Percentiles rank a stretch among this genome's conserved stretches.
phyloP scores from a whole-genome alignment of 495 filamentous ascomycete genomes.

The Talaromyces trachyspermus region DNA sequence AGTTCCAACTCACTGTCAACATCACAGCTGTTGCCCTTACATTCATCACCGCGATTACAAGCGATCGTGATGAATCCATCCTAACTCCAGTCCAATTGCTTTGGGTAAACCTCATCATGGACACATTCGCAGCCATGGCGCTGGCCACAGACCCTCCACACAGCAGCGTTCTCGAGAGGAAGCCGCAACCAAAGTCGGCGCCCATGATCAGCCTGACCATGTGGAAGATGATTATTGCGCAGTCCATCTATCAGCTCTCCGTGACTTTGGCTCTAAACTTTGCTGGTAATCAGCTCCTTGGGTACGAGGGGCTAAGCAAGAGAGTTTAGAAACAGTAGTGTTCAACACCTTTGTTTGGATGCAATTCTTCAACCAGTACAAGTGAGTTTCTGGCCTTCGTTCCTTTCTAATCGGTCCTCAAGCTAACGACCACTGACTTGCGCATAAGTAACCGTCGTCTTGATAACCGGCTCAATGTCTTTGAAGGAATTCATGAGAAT shows the following conservation, averaged over 20 bases:
- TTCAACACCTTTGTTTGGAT: slow-evolving; percentile 97
- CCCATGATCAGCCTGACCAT: slow-evolving; percentile 75
- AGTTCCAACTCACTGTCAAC: slow-evolving; percentile 86
- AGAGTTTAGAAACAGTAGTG: slow-evolving; percentile 61
- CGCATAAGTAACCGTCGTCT: slow-evolving; percentile 75
- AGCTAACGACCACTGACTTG: neutral
- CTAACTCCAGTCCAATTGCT: slow-evolving; percentile 80
- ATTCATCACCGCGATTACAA: slow-evolving; percentile 76
- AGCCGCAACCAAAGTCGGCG: slow-evolving; percentile 72
- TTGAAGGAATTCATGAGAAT: slow-evolving; percentile 71
- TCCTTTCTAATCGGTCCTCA: neutral
- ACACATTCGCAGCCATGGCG: slow-evolving; percentile 80
- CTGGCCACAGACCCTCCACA: slow-evolving; percentile 80
- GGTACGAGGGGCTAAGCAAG: slow-evolving; percentile 28
- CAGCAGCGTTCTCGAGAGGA: slow-evolving; percentile 69
- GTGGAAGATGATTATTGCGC: slow-evolving; percentile 95
- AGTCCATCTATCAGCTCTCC: slow-evolving; percentile 73
- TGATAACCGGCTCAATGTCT: slow-evolving; percentile 85
- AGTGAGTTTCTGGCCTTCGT: neutral
- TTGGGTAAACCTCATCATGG: slow-evolving; percentile 94
- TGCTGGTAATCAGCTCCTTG: slow-evolving; percentile 53
- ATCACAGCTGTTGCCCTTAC: slow-evolving; percentile 79
- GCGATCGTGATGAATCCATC: slow-evolving; percentile 56
- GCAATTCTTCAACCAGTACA: slow-evolving; percentile 86
- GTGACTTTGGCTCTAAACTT: slow-evolving; percentile 78